Base-by-base conservation (phyloP, 179 eudicot genomes). In the Spinacia oleracea region DNA sequence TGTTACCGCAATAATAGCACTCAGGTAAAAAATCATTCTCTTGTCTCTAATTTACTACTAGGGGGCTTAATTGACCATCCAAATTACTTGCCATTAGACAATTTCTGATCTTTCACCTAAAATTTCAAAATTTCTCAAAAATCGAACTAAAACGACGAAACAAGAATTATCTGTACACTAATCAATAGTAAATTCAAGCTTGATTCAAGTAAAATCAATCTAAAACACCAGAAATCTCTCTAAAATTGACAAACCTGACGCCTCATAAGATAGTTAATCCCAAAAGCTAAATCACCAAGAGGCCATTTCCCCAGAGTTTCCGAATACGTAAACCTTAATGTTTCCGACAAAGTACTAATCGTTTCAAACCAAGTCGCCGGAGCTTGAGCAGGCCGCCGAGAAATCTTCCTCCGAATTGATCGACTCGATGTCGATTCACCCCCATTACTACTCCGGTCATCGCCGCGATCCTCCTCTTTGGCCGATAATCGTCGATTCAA, bases 231-330 rank as follows among this genome's bases (percentile, higher is more conserved):
- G 21, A 66, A 35, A 34, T 4, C 1, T 7, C 42, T 1, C 0
- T 31, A 72, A 51, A 31, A 31, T 6, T 9, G 11, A 51, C 76
- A 14, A 74, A 89, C 98, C 98, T 94, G 98, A 76, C 93, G 86
- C 51, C 97, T 90, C 80, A 94, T 88, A 38, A 90, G 89, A 77
- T 93, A 94, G 67, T 94, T 94, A 78, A 94, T 94, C 60, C 98
- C 98, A 66, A 94, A 94, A 12, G 98, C 98, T 81, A 94, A 86
- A 50, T 94, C 98, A 9, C 92, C 98, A 50, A 94, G 88, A 56
- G 98, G 98, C 98, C 98, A 94, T 75, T 94, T 94, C 66, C 97
- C 98, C 59, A 94, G 72, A 11, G 98, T 94, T 85, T 94, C 98
- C 0, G 98, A 85, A 77, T 93, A 94, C 53, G 96, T 91, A 80